These are phyloP conservation scores for Cucurbita argyrosperma DNA, from an alignment of 306 rosid genomes.

Conservation along the genomic window DNA sequence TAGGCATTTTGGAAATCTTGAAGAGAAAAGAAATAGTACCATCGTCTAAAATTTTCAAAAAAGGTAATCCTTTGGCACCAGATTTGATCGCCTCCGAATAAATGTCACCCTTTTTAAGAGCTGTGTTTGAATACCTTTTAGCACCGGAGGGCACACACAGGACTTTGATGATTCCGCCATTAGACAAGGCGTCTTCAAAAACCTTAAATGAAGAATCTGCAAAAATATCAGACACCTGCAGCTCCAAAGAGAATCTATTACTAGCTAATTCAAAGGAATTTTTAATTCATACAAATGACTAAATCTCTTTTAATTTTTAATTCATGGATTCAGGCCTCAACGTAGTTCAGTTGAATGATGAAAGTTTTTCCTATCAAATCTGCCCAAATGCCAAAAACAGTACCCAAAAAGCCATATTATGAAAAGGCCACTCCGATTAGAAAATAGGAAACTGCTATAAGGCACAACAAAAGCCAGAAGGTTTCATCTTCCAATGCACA, in stretches of 20 bases:
- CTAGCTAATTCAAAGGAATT: not conserved
- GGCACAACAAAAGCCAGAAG: not conserved
- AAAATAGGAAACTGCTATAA: not conserved
- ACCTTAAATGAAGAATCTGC: conserved; percentile 66
- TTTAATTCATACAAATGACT: not conserved
- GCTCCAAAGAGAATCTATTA: conserved; percentile 7
- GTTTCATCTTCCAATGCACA: not conserved
- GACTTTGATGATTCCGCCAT: conserved; percentile 66
- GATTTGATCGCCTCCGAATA: conserved; percentile 60
- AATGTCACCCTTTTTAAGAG: conserved; percentile 79
- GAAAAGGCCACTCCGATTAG: not conserved
- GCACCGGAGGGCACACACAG: conserved; percentile 68
- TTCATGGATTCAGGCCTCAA: not conserved
- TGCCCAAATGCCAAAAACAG: not conserved
- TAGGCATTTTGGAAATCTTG: not conserved
- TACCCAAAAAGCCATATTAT: not conserved
- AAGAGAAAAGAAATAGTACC: conserved; percentile 27
- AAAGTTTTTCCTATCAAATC: not conserved
- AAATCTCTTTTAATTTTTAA: not conserved
- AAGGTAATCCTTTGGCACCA: conserved; percentile 91
- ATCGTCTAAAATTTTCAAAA: conserved; percentile 64
- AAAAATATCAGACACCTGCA: conserved; percentile 75
- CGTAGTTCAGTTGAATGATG: not conserved
- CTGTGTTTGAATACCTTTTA: conserved; percentile 69
- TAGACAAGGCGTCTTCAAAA: conserved; percentile 62